Evolutionary conservation across 2,329 filamentous ascomycete genomes (phyloP), one percentile per base, ranked within the genome.

Genomic region (Colletotrichum abscissum): DNA sequence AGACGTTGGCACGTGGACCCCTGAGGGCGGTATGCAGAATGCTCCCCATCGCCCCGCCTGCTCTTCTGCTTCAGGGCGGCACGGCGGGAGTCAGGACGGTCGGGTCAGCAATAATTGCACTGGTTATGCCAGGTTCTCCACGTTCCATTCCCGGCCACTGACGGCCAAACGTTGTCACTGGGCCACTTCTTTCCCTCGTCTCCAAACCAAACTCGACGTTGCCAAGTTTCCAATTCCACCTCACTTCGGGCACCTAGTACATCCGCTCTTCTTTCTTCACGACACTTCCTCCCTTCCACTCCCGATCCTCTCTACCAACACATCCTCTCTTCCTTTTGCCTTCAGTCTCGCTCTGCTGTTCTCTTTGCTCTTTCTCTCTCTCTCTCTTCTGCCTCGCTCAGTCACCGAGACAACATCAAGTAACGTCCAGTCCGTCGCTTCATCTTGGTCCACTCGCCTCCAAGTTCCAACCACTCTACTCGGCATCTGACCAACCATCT

Each of bases 401-500:
- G n/a, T 42, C 24, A 11, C 24, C n/a, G n/a, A 54, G 19, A 46
- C 33, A 22, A 49, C 58, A n/a, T 63, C 16, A 28, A 28, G 26
- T 62, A 42, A 42, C 38, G 52, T 30, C 67, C 49, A 59, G 62
- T 73, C 71, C 70, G 67, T 64, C 60, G 70, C 70, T 71, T 73
- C 67, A 52, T 22, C 62, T 56, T 30, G 52, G 42, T 49, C n/a
- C 30, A 24, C n/a, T 67, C 57, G n/a, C 52, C 35, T 30, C 59
- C 59, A 54, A 64, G 42, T 49, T 63, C 19, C 58, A 64, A 69
- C 59, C 66, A 64, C 63, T 55, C 58, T 59, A 14, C 38, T 46
- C 54, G 38, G 60, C 42, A 16, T 56, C 62, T 64, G 26, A 33
- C 46, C 67, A 71, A 65, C 71, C 67, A 66, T 71, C 55, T 28